Conservation (phyloP, 2,329 filamentous ascomycete genomes). For the Chrysoporthe austroafricana region DNA sequence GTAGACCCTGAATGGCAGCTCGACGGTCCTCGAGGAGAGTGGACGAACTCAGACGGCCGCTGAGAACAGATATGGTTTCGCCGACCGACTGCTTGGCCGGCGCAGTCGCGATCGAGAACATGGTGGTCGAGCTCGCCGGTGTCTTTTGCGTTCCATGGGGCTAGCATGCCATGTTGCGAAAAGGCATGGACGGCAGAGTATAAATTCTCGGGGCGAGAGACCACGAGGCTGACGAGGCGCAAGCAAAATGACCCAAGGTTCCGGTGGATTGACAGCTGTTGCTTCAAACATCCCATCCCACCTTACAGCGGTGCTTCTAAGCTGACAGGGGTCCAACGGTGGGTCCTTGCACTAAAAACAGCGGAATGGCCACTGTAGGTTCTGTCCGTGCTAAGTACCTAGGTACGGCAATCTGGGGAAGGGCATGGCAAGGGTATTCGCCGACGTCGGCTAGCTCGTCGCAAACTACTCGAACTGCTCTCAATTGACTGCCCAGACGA, state of each 20-base stretch:
- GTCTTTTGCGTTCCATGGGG: conserved; percentile 24
- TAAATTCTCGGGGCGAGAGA: not conserved
- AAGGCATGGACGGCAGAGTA: not conserved
- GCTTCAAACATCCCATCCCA: conserved; percentile 14
- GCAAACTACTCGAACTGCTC: not conserved
- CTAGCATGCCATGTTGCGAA: conserved; percentile 9
- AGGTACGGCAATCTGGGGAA: conserved; percentile 11
- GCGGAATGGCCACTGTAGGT: not conserved
- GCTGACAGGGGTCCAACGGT: conserved; percentile 10
- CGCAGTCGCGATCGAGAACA: conserved; percentile 70
- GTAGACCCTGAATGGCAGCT: conserved; percentile 86
- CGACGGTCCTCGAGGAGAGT: conserved; percentile 93
- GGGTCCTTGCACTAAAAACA: conserved; percentile 5
- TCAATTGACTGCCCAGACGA: not conserved
- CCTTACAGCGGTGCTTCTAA: conserved; percentile 9
- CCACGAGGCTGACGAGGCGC: conserved; percentile 5
- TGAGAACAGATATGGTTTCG: conserved; percentile 90
- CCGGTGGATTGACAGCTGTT: conserved; percentile 17
- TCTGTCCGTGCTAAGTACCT: not conserved
- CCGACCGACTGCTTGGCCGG: conserved; percentile 95
- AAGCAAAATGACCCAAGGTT: not conserved
- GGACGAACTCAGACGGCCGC: conserved; percentile 82
- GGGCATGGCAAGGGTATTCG: not conserved
- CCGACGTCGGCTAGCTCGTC: conserved; percentile 14
- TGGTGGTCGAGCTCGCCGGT: conserved; percentile 38